These are phyloP conservation scores for Curvularia eragrostidis DNA, from an alignment of 2,329 filamentous ascomycete species.

Conservation along the genomic window DNA sequence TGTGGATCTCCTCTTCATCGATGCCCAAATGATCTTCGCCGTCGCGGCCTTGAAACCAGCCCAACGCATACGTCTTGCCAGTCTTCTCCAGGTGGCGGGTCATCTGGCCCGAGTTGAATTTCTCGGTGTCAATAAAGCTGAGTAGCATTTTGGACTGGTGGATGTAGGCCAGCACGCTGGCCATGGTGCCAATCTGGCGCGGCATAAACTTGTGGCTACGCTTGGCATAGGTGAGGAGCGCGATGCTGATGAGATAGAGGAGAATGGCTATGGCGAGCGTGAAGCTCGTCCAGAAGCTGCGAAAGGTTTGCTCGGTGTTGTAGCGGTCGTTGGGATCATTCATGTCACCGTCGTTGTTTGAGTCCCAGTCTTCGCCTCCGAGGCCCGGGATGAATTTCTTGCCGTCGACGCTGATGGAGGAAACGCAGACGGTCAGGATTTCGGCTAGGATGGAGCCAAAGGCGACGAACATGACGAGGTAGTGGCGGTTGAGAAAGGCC, in stretches of 20 bases:
- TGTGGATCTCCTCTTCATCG: slow-evolving; percentile 75
- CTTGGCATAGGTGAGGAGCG: slow-evolving; percentile 65
- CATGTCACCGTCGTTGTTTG: slow-evolving; percentile 15
- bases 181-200: slow-evolving; percentile 79
- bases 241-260: slow-evolving; percentile 67
- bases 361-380: slow-evolving; percentile 25
- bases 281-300: slow-evolving; percentile 72
- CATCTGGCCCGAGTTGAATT: slow-evolving; percentile 68
- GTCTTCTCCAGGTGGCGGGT: slow-evolving; percentile 63
- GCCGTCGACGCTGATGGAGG: slow-evolving; percentile 70
- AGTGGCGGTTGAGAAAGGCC: slow-evolving; percentile 68
- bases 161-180: slow-evolving; percentile 76
- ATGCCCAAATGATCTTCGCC: slow-evolving; percentile 77
- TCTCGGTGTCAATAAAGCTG: slow-evolving; percentile 74
- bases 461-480: slow-evolving; percentile 71
- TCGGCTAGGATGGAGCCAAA: slow-evolving; percentile 76
- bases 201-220: slow-evolving; percentile 75
- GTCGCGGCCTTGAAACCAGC: slow-evolving; percentile 78
- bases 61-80: slow-evolving; percentile 75
- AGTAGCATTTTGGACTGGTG: slow-evolving; percentile 82
- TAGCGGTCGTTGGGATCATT: slow-evolving; percentile 26
- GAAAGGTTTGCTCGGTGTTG: slow-evolving; percentile 54
- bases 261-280: slow-evolving; percentile 68
- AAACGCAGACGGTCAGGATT: slow-evolving; percentile 72
- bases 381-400: slow-evolving; percentile 60